Conservation (phyloP, 352 stramenopile species). For the Pythium oligandrum region DNA sequence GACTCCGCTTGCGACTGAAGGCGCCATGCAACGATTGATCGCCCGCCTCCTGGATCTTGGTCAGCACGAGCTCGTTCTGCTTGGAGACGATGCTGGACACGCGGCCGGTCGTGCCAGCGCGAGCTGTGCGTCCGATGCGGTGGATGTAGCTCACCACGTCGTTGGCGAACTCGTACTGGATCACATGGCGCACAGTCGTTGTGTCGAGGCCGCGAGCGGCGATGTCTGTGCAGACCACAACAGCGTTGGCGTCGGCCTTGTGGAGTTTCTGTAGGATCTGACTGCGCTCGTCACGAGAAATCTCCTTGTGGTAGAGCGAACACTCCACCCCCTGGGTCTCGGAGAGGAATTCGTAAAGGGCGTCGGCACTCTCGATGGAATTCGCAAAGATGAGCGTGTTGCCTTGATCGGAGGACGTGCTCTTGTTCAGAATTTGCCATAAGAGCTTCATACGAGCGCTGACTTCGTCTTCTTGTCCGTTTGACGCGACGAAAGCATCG, state of each 20-base stretch:
- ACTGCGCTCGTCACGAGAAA: conserved; percentile 45
- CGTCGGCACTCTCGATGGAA: conserved; percentile 62
- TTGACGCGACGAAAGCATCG: conserved; percentile 25
- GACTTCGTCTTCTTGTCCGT: conserved; percentile 18
- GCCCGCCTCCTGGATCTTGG: conserved; percentile 59
- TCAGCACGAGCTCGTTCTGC: conserved; percentile 56
- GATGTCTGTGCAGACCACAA: conserved; percentile 77
- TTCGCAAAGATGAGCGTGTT: conserved; percentile 76
- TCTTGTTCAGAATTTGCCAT: conserved; percentile 33
- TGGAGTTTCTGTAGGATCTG: conserved; percentile 37
- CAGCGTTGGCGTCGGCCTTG: conserved; percentile 23
- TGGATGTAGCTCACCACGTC: conserved; percentile 82
- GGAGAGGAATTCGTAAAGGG: conserved; percentile 47
- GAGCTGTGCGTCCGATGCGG: conserved; percentile 69
- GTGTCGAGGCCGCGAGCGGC: conserved; percentile 70
- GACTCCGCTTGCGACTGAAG: conserved; percentile 81
- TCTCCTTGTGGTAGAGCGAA: conserved; percentile 58
- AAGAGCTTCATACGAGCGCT: conserved; percentile 40
- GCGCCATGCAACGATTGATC: conserved; percentile 39
- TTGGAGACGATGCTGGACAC: conserved; percentile 67
- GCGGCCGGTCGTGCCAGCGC: conserved; percentile 46
- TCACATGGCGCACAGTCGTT: conserved; percentile 60
- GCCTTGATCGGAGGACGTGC: conserved; percentile 6
- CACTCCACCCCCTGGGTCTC: conserved; percentile 6
- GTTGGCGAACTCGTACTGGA: conserved; percentile 79